Conservation (phyloP, 495 filamentous ascomycete genomes). For the Aeminium ludgeri region DNA sequence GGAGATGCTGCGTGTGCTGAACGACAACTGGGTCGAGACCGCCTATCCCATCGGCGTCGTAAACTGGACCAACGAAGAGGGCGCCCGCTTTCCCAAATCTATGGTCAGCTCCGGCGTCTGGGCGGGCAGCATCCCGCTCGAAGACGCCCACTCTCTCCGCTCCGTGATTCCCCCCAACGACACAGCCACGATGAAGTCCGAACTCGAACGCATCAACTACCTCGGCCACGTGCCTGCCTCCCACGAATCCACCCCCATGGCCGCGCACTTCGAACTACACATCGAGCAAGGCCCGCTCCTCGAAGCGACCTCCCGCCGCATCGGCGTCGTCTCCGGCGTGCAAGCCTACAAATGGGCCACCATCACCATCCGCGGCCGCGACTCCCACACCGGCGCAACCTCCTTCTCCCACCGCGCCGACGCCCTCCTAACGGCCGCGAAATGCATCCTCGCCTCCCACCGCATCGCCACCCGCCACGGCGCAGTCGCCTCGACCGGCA, state of each 20-base stretch:
- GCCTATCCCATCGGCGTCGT: constrained; percentile 55
- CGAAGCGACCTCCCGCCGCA: constrained; percentile 39
- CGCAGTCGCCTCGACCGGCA: constrained; percentile 54
- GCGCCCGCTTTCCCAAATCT: constrained; percentile 61
- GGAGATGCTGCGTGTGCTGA: constrained; percentile 49
- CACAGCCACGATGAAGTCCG: constrained; percentile 45
- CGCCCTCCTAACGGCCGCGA: constrained; percentile 48
- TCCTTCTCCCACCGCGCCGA: constrained; percentile 43
- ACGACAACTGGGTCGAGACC: constrained; percentile 53
- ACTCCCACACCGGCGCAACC: constrained; percentile 64
- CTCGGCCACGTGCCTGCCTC: constrained; percentile 41
- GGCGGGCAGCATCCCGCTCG: constrained; percentile 48
- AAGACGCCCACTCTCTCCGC: constrained; percentile 41
- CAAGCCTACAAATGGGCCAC: constrained; percentile 57
- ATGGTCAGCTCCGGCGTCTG: constrained; percentile 67
- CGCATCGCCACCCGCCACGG: constrained; percentile 38
- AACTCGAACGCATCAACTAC: constrained; percentile 55
- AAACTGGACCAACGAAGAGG: constrained; percentile 80
- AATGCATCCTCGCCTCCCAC: constrained; percentile 51
- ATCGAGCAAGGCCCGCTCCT: constrained; percentile 70
- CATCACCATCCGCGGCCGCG: constrained; percentile 45
- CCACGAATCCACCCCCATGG: constrained; percentile 48
- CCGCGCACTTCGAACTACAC: constrained; percentile 69
- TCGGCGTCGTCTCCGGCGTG: constrained; percentile 57
- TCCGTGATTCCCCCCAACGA: constrained; percentile 32